Base-by-base conservation (phyloP, 2,329 filamentous ascomycete species). In the Venturia pyrina region DNA sequence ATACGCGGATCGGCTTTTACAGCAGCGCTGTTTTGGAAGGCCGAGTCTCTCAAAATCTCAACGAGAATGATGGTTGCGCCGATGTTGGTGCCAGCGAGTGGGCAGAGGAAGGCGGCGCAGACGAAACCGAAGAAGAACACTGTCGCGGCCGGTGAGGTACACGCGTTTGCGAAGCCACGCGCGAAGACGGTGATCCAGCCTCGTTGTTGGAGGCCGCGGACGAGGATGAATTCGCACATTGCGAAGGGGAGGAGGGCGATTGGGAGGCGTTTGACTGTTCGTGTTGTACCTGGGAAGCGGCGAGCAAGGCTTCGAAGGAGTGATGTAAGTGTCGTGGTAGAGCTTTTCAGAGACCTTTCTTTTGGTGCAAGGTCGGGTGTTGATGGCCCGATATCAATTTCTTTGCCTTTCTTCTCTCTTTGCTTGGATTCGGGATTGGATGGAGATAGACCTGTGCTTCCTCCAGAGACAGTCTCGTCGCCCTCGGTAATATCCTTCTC, bases 221-320 rank as follows among this genome's bases (percentile, higher is more conserved):
- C 53, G 19, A 59, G 53, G 19, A 59, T 59, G 53, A 59, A 59
- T 59, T 59, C 53, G 53, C 53, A 59, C 53, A 59, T 59, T 59
- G 53, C 53, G 53, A 59, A 59, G 15, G 53, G 53, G 11, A 59
- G 53, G 5, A 59, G 53, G 53, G 53, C 53, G 53, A 59, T 37
- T 6, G 53, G 53, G 28, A 59, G 53, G 53, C 53, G 53, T 37
- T n/a, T 34, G 1, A 59, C 53, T 59, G 53, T 59, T 37, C 53
- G 32, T 59, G 53, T 37, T 37, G 53, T 59, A 32, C 53, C 53
- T 59, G 53, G 53, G 8, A 59, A 59, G 53, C 53, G 53, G 32
- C 19, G 53, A 32, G 53, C 17, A 8, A 34, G 53, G 53, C 17
- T 37, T 34, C 28, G 53, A 19, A 59, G 32, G 17, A 59, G 32